A percentile compares a stretch with the other conserved stretches of the same genome.
Conservation (phyloP, 805 yeast species). For the Sporopachydermia quercuum region DNA sequence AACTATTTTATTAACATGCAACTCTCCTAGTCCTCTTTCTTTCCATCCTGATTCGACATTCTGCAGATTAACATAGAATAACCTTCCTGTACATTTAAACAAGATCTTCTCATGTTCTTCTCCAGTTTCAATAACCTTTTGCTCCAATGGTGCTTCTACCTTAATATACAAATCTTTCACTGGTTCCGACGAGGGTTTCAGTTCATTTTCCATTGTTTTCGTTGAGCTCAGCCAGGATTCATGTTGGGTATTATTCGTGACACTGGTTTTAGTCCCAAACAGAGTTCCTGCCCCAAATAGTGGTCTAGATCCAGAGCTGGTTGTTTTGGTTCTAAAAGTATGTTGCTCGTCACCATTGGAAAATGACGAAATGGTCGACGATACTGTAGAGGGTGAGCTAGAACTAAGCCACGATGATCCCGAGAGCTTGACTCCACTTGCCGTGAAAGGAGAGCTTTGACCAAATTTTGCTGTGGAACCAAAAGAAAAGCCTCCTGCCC, state of each 20-base stretch:
- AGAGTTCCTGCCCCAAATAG: conserved; percentile 32
- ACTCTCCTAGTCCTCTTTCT: conserved; percentile 80
- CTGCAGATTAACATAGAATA: conserved; percentile 59
- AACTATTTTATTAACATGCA: conserved; percentile 52
- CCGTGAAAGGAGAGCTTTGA: conserved; percentile 16
- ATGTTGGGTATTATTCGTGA: too few species aligned
- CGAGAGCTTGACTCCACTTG: conserved; percentile 16
- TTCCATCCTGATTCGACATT: conserved; percentile 76
- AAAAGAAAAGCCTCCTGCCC: conserved; percentile 43
- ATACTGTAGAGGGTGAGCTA: conserved; percentile 2
- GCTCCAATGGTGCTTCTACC: conserved; percentile 15
- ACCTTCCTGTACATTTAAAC: conserved; percentile 58
- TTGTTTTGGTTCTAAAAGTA: too few species aligned
- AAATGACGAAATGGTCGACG: too few species aligned
- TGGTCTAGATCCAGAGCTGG: conserved; percentile 13
- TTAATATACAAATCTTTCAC: conserved; percentile 13
- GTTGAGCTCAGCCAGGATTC: too few species aligned
- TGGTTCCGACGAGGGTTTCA: conserved; percentile 1
- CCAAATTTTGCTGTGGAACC: conserved; percentile 41
- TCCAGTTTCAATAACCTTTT: conserved; percentile 59
- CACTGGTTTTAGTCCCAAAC: too few species aligned
- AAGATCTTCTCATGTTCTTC: conserved; percentile 73
- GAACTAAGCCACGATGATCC: conserved; percentile 18
- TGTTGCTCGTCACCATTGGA: too few species aligned
- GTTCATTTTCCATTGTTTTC: too few species aligned